phyloP scores from a whole-genome alignment of 1,139 yeast species.

The Hansenula lynferdii region DNA sequence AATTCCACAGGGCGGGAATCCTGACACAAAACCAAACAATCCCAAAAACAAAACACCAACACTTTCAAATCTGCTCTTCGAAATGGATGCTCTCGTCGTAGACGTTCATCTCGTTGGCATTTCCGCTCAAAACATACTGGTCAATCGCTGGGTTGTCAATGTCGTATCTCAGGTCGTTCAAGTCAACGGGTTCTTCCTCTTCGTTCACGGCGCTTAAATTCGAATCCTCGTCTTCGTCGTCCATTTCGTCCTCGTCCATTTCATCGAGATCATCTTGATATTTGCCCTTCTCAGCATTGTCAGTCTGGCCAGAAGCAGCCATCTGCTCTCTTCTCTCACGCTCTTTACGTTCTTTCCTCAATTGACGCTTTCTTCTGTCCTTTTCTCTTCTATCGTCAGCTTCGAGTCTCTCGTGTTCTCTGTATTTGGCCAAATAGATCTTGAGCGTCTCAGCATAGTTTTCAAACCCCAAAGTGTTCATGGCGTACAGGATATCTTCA shows the following conservation, averaged over 20 bases:
- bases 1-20: no score
- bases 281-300: slow-evolving; percentile 1
- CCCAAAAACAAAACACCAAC: no score
- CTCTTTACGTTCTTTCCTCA: slow-evolving; percentile 17
- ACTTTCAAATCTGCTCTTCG: neutral
- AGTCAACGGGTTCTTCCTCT: neutral
- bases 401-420: slow-evolving; percentile 33
- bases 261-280: slow-evolving; percentile 1
- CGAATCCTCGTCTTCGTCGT: neutral
- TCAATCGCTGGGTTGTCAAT: slow-evolving; percentile 3
- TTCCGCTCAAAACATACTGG: slow-evolving; percentile 6
- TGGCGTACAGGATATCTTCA: slow-evolving; percentile 52
- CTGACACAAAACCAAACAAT: no score
- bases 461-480: slow-evolving; percentile 63
- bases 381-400: slow-evolving; percentile 21
- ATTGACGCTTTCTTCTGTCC: slow-evolving; percentile 17
- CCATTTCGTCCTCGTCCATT: neutral
- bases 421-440: slow-evolving; percentile 62
- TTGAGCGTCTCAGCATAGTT: slow-evolving; percentile 66
- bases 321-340: neutral
- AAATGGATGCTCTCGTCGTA: slow-evolving; percentile 2
- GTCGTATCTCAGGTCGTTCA: neutral
- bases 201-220: neutral
- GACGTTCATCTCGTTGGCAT: slow-evolving; percentile 2
- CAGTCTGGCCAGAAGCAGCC: neutral